Conservation (phyloP, 345 rosid genomes). For the Leavenworthia alabamica region DNA sequence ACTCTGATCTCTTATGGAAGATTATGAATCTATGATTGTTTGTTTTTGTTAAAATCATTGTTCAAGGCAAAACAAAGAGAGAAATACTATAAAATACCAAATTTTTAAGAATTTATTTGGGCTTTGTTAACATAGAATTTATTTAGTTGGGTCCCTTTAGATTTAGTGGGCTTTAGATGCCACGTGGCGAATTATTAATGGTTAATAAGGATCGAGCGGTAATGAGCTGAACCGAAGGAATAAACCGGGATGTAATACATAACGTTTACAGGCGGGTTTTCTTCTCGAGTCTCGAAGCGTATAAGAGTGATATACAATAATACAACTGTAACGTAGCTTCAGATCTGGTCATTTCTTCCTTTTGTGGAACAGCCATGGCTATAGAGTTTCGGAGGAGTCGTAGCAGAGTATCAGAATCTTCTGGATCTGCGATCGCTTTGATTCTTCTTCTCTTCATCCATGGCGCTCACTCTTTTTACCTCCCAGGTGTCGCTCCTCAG, state of each 20-base stretch:
- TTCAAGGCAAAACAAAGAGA: too few relatives aligned
- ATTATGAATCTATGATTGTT: conserved; percentile 15
- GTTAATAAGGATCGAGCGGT: neutral
- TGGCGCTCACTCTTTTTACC: conserved; percentile 70
- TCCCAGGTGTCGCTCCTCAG: conserved; percentile 96
- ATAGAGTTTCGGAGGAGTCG: conserved; percentile 42
- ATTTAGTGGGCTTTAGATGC: neutral
- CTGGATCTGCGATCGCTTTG: conserved; percentile 28
- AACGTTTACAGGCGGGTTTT: neutral
- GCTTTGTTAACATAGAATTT: too few relatives aligned
- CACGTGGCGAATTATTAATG: neutral
- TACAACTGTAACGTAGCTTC: conserved; percentile 19
- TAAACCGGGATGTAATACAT: conserved; percentile 22
- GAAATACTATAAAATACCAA: too few relatives aligned
- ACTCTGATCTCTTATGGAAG: conserved; percentile 14
- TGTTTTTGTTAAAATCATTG: neutral
- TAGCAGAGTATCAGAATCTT: conserved; percentile 14
- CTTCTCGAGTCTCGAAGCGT: conserved; percentile 19
- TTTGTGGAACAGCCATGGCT: conserved; percentile 20
- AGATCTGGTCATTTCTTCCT: conserved; percentile 24
- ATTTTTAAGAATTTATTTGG: too few relatives aligned
- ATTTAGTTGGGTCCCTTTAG: neutral
- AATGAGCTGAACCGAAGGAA: conserved; percentile 4
- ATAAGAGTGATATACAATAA: conserved; percentile 24
- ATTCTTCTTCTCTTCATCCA: conserved; percentile 46